Base-by-base conservation (phyloP, 768 basidiomycete genomes). In the Xerocomus spinulosus region DNA sequence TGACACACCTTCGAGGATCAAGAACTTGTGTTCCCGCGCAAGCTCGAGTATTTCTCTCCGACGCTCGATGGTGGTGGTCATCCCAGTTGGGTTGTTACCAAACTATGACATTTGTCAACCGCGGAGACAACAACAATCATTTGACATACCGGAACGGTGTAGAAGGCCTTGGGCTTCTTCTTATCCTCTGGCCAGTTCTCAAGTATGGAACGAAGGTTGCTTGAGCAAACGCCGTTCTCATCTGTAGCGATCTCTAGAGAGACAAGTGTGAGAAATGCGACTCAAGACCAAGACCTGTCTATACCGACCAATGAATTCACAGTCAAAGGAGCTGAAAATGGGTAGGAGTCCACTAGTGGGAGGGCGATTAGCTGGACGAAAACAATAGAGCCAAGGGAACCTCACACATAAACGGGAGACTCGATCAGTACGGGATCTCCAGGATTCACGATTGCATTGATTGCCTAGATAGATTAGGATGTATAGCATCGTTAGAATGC, bases 1-100 rank as follows among this genome's bases (percentile, higher is more conserved):
- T 24, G 9, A 46, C 61, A 20, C 55, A 82, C 91, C 91, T 78
- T 95, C 92, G 39, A 95, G 70, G 58, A 96, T 87, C 45, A 95
- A 64, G 54, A 94, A 79, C 58, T 87, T 75, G 62, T 91, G 76
- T 56, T 87, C 75, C 49, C 76, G 74, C 13, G 86, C 83, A n/a
- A 95, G 73, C 50, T 74, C 68, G 20, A 95, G 76, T 7, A 91
- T 80, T 62, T 84, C 81, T 66, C 79, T 73, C 28, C 85, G 78
- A 39, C 92, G 78, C 48, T 82, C 79, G 32, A 79, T 66, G 2
- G 86, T 75, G 5, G 85, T 78, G 3, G 90, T 92, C 63, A 79
- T 80, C 1, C 92, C 92, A 7, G 85, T 87, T 3, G 91, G 92
- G 66, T 94, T 94, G 55, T 83, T 85, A 30, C 92, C 92, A 57